Percentiles rank a stretch among this genome's conserved stretches.
Conservation (phyloP, 2,329 filamentous ascomycete genomes). For the Ophiostoma ips region DNA sequence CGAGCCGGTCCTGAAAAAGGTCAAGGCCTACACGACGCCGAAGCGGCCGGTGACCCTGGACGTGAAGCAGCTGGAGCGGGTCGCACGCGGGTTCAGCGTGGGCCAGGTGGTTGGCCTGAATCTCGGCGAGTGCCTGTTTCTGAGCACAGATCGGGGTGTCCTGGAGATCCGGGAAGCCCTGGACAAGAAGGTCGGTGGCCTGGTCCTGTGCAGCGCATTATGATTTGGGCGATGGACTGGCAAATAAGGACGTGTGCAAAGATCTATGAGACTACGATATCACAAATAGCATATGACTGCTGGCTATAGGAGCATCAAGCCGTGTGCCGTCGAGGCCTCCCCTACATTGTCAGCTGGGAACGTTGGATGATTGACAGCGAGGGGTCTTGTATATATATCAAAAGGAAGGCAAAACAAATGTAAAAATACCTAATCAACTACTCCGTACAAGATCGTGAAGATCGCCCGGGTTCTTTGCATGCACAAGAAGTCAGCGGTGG, state of each 20-base stretch:
- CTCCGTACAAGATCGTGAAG: background rate
- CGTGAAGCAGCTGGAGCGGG: slow-evolving; percentile 43
- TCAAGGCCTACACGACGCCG: slow-evolving; percentile 58
- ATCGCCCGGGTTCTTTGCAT: background rate
- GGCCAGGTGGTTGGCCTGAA: slow-evolving; percentile 62
- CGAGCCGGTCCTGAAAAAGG: slow-evolving; percentile 58
- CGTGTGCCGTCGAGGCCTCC: too few relatives aligned
- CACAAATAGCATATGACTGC: background rate
- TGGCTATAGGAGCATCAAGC: background rate
- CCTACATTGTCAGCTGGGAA: background rate
- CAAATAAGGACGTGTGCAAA: background rate
- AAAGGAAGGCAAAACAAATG: slow-evolving; percentile 6
- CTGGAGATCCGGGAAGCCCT: slow-evolving; percentile 74
- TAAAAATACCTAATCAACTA: slow-evolving; percentile 4
- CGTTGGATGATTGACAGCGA: background rate
- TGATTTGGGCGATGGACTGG: slow-evolving; percentile 12
- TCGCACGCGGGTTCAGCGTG: slow-evolving; percentile 55
- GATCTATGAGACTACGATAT: background rate
- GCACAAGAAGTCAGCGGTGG: too few relatives aligned
- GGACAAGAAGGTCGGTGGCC: slow-evolving; percentile 64
- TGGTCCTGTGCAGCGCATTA: slow-evolving; percentile 59
- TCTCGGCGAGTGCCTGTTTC: slow-evolving; percentile 69
- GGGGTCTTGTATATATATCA: slow-evolving; percentile 1
- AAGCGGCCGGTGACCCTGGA: slow-evolving; percentile 57
- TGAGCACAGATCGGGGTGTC: slow-evolving; percentile 64